phyloP scores from a whole-genome alignment of 164 flowering plant genomes.

The Akebia trifoliata region DNA sequence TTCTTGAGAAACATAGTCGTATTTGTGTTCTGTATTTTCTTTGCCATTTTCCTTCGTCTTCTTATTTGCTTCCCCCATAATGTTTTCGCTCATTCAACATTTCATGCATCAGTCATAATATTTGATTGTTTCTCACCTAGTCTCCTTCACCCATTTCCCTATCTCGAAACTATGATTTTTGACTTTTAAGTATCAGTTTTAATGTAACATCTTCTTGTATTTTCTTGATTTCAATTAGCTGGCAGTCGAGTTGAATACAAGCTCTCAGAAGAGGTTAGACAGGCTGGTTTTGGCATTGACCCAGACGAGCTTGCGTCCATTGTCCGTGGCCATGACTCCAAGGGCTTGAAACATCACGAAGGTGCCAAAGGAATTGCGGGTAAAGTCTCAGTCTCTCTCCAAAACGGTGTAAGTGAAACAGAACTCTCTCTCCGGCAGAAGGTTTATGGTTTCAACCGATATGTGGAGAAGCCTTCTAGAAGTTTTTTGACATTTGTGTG shows the following conservation, averaged over 20 bases:
- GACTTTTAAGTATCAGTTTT: too few relatives aligned
- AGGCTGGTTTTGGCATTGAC: conserved; percentile 34
- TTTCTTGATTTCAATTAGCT: too few relatives aligned
- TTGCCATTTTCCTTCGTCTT: too few relatives aligned
- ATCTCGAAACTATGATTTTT: too few relatives aligned
- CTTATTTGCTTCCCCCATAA: too few relatives aligned
- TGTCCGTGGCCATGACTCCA: conserved; percentile 30
- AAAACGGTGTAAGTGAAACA: conserved; percentile 28
- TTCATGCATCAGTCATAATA: too few relatives aligned
- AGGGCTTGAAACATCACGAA: conserved; percentile 18
- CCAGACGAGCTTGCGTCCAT: conserved; percentile 40
- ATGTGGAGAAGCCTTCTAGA: conserved; percentile 42
- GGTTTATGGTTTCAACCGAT: conserved; percentile 34
- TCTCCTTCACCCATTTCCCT: too few relatives aligned
- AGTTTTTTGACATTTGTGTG: conserved; percentile 43
- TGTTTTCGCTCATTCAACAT: too few relatives aligned
- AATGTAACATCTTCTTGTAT: too few relatives aligned
- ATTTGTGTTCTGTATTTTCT: too few relatives aligned
- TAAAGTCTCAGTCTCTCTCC: conserved; percentile 26
- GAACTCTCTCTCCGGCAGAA: conserved; percentile 29
- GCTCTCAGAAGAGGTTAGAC: conserved; percentile 28
- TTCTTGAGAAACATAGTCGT: too few relatives aligned
- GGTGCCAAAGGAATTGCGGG: conserved; percentile 36
- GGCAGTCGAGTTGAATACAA: conserved; percentile 19
- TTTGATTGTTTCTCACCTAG: too few relatives aligned